Conservation (phyloP, 495 filamentous ascomycete genomes). For the Jackrogersella multiformis region DNA sequence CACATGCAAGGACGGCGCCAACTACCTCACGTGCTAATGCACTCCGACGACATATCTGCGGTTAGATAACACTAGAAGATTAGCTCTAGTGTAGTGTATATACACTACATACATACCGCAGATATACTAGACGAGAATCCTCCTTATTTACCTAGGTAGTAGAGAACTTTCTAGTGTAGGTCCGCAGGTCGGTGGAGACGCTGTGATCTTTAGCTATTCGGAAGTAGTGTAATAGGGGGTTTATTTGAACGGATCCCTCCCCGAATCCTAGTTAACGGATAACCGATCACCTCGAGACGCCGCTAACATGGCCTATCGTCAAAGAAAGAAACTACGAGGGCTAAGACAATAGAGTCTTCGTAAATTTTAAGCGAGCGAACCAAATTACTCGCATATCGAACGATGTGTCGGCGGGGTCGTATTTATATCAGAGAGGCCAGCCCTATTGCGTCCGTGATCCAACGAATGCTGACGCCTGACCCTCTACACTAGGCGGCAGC, state of each 20-base stretch:
- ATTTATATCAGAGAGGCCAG: constrained; percentile 5
- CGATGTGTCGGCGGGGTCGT: constrained; percentile 3
- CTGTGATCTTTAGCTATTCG: not conserved
- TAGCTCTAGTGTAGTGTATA: no score
- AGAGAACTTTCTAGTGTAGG: not conserved
- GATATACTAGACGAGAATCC: not conserved
- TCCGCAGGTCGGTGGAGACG: not conserved
- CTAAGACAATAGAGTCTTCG: not conserved
- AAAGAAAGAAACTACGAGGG: not conserved
- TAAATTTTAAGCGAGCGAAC: constrained; percentile 12
- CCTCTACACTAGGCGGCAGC: not conserved
- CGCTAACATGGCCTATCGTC: not conserved
- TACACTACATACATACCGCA: not conserved
- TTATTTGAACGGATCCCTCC: not conserved
- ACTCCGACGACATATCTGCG: not conserved
- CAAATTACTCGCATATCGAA: constrained; percentile 3
- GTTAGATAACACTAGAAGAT: not conserved
- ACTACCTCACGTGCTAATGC: not conserved
- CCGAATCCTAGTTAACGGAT: not conserved
- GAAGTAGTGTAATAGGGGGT: not conserved
- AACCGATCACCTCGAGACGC: not conserved
- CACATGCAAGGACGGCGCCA: not conserved
- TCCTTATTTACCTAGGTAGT: no score
- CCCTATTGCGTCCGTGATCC: not conserved
- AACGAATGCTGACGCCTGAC: not conserved